Evolutionary conservation across 495 filamentous ascomycete genomes (phyloP).

Genomic region (Talaromyces trachyspermus): DNA sequence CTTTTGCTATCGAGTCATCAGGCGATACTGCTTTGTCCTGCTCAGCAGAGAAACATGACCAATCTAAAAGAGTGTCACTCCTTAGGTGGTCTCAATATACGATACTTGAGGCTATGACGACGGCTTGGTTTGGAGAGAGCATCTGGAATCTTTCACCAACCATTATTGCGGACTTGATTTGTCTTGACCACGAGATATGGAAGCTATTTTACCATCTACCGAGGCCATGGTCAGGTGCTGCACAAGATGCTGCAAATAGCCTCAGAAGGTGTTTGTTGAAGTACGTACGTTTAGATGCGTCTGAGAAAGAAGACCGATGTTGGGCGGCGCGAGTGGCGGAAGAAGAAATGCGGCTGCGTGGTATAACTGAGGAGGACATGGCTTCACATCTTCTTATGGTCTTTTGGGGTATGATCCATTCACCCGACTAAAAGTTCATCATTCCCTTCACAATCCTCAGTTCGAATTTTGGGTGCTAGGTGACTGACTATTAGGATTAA

Average conservation of each 20-base stretch:
- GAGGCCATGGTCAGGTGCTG: background rate
- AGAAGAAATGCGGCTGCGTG: background rate
- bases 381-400: background rate
- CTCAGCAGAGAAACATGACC: background rate
- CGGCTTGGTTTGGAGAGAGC: background rate
- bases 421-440: background rate
- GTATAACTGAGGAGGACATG: background rate
- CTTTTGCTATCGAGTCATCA: too few relatives aligned
- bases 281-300: background rate
- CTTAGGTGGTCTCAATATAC: background rate
- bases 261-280: background rate
- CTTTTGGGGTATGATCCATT: background rate
- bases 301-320: background rate
- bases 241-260: background rate
- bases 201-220: background rate
- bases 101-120: background rate
- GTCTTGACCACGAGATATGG: background rate
- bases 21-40: background rate
- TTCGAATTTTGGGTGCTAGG: too few relatives aligned
- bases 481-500: too few relatives aligned
- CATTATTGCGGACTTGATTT: background rate
- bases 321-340: background rate
- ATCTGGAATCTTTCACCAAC: background rate
- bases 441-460: background rate
- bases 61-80: background rate